A percentile compares a stretch with the other conserved stretches of the same genome.
Conservation (phyloP, 352 stramenopile species). For the Phytopythium kandeliae region DNA sequence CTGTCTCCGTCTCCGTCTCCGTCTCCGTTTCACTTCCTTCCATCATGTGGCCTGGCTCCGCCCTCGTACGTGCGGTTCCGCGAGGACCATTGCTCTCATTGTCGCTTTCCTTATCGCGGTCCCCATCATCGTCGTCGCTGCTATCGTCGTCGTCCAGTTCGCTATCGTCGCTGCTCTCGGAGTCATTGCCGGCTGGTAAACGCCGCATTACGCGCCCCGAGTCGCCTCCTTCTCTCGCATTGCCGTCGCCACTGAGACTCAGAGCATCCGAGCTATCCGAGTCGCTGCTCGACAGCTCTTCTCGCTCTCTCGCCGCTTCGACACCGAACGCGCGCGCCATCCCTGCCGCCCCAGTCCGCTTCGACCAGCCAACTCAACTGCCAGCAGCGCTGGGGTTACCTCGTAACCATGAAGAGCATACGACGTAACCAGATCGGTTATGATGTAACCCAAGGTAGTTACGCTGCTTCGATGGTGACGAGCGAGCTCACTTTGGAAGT, state of each 20-base stretch:
- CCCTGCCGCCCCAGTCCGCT: too few relatives aligned
- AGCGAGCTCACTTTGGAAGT: too few relatives aligned
- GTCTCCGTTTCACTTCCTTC: not conserved
- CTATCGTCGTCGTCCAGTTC: slow-evolving; percentile 5
- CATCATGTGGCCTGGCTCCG: not conserved
- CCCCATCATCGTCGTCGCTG: slow-evolving; percentile 6
- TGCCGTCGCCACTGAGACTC: not conserved
- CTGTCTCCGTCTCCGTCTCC: slow-evolving; percentile 5
- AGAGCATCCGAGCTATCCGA: slow-evolving; percentile 1
- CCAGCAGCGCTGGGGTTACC: too few relatives aligned
- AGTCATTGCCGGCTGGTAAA: too few relatives aligned
- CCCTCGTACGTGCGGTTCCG: not conserved
- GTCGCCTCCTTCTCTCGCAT: not conserved
- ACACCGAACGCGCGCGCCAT: slow-evolving; percentile 7
- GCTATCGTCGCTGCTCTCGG: slow-evolving; percentile 12
- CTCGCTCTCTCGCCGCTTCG: slow-evolving; percentile 21
- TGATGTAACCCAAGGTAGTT: too few relatives aligned
- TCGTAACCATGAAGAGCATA: too few relatives aligned
- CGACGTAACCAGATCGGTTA: too few relatives aligned
- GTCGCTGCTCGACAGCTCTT: slow-evolving; percentile 9
- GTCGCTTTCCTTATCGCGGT: not conserved
- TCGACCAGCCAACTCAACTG: too few relatives aligned
- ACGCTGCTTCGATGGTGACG: too few relatives aligned
- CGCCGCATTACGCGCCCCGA: too few relatives aligned
- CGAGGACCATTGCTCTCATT: not conserved